Evolutionary conservation across 352 stramenopile genomes (phyloP), one percentile per base, ranked within the genome.

Genomic region (Globisporangium spinosum): DNA sequence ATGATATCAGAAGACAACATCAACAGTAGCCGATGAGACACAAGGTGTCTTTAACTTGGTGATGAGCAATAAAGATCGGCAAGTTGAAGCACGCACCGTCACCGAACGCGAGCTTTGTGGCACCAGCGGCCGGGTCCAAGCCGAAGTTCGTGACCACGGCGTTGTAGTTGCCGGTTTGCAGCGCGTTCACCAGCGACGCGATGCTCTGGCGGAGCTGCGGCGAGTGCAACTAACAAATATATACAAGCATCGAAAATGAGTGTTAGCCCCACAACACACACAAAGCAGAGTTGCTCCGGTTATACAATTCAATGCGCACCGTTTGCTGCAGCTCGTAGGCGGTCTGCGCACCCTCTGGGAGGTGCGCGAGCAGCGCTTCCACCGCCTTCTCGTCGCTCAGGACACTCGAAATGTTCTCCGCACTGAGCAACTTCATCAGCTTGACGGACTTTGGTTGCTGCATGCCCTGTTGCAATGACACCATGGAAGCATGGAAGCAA

Each of bases 161-260:
- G 73, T 96, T 96, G 63, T 93, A 97, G 67, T 97, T 98, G 60
- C 92, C 88, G 0, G 88, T 93, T 68, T 97, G 85, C 43, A 98
- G 71, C 51, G 89, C 92, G 27, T 70, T 82, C 54, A 88, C 83
- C 27, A 98, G 82, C 47, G 87, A 93, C 27, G 73, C 80, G n/a
- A 98, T 82, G 68, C 89, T 92, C 68, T 97, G 92, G 34, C 89
- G 89, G 22, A 98, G 77, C 70, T 97, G 93, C 3, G 93, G 93
- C 4, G 87, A 92, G 43, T 76, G 78, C 47, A 93, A 56, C 87
- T 94, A 65, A 10, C 43, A 22, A 51, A 51, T 51, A 1, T 13
- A 34, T 12, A 63, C 10, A 62, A 13, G 25, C 23, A 58, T 32
- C 32, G 17, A 62, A 12, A 45, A 4, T 65, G 9, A 25, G 23